Evolutionary conservation across 2,329 filamentous ascomycete genomes (phyloP).

Genomic region (Keithomyces neogunnii): DNA sequence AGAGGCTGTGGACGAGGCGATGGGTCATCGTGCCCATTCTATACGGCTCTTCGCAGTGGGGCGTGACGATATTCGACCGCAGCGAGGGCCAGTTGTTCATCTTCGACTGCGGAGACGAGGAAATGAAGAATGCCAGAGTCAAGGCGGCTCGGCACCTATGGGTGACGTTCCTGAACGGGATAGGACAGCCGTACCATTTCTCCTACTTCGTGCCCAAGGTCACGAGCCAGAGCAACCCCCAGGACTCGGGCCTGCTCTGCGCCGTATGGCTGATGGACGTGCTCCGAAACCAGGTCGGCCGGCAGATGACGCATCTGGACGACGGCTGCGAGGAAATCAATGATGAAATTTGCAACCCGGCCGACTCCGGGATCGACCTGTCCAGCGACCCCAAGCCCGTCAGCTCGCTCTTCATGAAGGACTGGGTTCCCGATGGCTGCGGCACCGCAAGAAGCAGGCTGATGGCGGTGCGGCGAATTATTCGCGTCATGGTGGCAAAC

Average conservation of each 20-base stretch:
- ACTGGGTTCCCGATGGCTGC: conserved; percentile 10
- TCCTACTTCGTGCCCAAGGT: conserved; percentile 9
- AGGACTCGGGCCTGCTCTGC: conserved; percentile 9
- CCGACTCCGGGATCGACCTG: neutral
- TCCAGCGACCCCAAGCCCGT: neutral
- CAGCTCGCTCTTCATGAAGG: conserved; percentile 5
- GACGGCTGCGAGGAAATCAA: neutral
- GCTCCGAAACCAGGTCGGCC: conserved; percentile 12
- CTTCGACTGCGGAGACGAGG: conserved; percentile 10
- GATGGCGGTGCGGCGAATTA: conserved; percentile 6
- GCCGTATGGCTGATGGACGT: conserved; percentile 11
- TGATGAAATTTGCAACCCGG: neutral
- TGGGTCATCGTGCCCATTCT: conserved; percentile 12
- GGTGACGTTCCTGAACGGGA: conserved; percentile 11
- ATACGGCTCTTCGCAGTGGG: conserved; percentile 9
- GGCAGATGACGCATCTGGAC: conserved; percentile 1
- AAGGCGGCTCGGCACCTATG: conserved; percentile 11
- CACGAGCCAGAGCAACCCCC: conserved; percentile 1
- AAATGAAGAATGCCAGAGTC: conserved; percentile 7
- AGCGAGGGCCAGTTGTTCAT: conserved; percentile 11
- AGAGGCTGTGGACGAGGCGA: conserved; percentile 4
- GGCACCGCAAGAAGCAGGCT: neutral
- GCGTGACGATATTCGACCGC: conserved; percentile 16
- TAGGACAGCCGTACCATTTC: conserved; percentile 12
- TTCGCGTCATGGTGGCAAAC: conserved; percentile 10